These are phyloP conservation scores for Sechiopsis laciniata DNA, from an alignment of 306 rosid species.

Conservation along the genomic window DNA sequence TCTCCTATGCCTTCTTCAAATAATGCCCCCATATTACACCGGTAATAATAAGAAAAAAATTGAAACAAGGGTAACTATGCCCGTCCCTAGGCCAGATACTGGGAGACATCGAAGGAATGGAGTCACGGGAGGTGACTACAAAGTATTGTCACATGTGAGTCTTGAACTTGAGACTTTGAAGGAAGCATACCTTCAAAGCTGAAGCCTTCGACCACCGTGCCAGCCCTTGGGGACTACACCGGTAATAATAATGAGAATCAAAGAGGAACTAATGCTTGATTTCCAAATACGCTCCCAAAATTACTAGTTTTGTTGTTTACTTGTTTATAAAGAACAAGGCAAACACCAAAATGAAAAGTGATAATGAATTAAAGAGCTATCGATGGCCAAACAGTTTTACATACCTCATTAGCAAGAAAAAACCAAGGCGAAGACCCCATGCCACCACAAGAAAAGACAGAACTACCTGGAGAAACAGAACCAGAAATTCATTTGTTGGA, in stretches of 20 bases:
- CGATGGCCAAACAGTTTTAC: not conserved
- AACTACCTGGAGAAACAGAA: conserved; percentile 45
- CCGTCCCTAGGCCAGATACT: too few species aligned
- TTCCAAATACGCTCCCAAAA: not conserved
- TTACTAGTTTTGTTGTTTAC: not conserved
- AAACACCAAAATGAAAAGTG: not conserved
- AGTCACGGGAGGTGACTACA: too few species aligned
- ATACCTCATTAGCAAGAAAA: conserved; percentile 75
- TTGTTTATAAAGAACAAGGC: too few species aligned
- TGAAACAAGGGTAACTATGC: too few species aligned
- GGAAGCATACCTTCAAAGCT: too few species aligned
- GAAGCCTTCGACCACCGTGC: too few species aligned
- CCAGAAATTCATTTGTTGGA: not conserved
- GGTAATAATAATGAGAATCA: not conserved
- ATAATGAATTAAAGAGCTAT: not conserved
- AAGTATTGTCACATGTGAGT: too few species aligned
- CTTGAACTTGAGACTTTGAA: too few species aligned
- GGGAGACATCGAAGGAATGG: too few species aligned
- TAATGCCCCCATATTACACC: conserved; percentile 7
- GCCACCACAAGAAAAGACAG: conserved; percentile 62
- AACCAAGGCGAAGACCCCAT: conserved; percentile 85
- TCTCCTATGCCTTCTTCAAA: not conserved
- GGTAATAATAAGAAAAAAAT: not conserved
- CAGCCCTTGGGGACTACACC: too few species aligned
- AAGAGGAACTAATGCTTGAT: not conserved